Conservation (phyloP, 2,329 filamentous ascomycete genomes). For the Curvularia eragrostidis region DNA sequence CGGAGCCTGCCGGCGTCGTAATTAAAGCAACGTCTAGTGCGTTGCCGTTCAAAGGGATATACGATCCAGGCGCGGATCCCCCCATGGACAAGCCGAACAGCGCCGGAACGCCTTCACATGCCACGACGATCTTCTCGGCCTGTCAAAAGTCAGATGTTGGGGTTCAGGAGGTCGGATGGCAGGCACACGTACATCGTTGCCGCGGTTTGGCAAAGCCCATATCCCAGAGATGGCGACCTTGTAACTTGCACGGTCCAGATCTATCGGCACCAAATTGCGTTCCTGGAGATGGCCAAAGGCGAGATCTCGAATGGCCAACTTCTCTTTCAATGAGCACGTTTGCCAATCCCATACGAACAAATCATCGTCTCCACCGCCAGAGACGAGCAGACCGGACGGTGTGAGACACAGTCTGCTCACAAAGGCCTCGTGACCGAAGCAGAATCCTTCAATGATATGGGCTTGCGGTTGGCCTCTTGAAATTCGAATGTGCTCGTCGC, state of each 20-base stretch:
- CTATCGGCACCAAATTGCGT: slow-evolving; percentile 20
- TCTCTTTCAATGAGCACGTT: slow-evolving; percentile 61
- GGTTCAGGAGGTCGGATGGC: not conserved
- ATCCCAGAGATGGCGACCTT: slow-evolving; percentile 61
- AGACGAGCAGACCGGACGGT: slow-evolving; percentile 71
- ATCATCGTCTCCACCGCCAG: slow-evolving; percentile 83
- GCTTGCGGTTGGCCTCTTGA: slow-evolving; percentile 82
- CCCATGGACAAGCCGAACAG: slow-evolving; percentile 69
- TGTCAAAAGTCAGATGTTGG: slow-evolving; percentile 19
- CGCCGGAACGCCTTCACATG: slow-evolving; percentile 60
- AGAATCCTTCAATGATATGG: slow-evolving; percentile 88
- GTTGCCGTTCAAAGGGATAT: slow-evolving; percentile 67
- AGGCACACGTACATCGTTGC: slow-evolving; percentile 54
- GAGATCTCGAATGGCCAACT: slow-evolving; percentile 52
- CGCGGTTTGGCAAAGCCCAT: slow-evolving; percentile 49
- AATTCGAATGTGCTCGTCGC: slow-evolving; percentile 86
- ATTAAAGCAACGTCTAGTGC: slow-evolving; percentile 63
- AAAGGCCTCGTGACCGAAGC: slow-evolving; percentile 86
- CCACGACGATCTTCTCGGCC: slow-evolving; percentile 47
- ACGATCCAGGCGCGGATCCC: slow-evolving; percentile 49
- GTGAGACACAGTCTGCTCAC: slow-evolving; percentile 77
- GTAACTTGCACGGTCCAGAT: slow-evolving; percentile 26
- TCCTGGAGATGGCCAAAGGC: slow-evolving; percentile 30
- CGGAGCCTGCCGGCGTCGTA: slow-evolving; percentile 11
- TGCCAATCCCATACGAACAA: slow-evolving; percentile 86